Percentiles rank a stretch among this genome's conserved stretches.
phyloP scores from a whole-genome alignment of 2,329 filamentous ascomycete species.

The Calonectria naviculata region DNA sequence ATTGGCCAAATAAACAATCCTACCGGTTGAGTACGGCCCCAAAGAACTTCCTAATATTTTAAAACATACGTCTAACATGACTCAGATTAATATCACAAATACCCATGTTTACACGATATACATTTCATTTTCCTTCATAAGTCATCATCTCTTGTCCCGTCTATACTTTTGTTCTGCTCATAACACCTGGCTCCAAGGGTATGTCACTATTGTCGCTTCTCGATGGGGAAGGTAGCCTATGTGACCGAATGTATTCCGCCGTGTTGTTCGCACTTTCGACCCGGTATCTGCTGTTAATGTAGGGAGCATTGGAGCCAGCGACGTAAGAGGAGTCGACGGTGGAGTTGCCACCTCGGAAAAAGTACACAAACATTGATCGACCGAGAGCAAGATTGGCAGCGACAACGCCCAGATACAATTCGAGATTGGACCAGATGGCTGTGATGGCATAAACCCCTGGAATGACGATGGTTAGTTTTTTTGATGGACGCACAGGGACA shows the following conservation, averaged over 20 bases:
- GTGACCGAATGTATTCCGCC: slow-evolving; percentile 12
- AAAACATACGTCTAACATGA: background rate
- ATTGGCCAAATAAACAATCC: too few species aligned
- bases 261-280: slow-evolving; percentile 6
- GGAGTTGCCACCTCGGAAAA: slow-evolving; percentile 17
- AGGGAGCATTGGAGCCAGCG: slow-evolving; percentile 19
- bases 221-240: slow-evolving; percentile 11
- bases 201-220: slow-evolving; percentile 33
- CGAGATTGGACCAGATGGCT: slow-evolving; percentile 52
- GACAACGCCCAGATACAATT: slow-evolving; percentile 51
- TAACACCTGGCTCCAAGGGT: slow-evolving; percentile 24
- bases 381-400: slow-evolving; percentile 44
- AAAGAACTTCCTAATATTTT: too few species aligned
- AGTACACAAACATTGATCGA: slow-evolving; percentile 32
- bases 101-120: background rate
- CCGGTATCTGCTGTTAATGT: slow-evolving; percentile 23
- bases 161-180: slow-evolving; percentile 22
- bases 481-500: rapidly evolving
- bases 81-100: background rate
- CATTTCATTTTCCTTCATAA: background rate
- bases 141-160: slow-evolving; percentile 2
- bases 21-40: too few species aligned
- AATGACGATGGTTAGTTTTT: background rate
- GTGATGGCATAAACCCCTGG: slow-evolving; percentile 46
- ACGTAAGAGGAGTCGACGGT: slow-evolving; percentile 20